Evolutionary conservation across 1,284 basidiomycete genomes (phyloP).

Genomic region (Rhodotorula sp.): DNA sequence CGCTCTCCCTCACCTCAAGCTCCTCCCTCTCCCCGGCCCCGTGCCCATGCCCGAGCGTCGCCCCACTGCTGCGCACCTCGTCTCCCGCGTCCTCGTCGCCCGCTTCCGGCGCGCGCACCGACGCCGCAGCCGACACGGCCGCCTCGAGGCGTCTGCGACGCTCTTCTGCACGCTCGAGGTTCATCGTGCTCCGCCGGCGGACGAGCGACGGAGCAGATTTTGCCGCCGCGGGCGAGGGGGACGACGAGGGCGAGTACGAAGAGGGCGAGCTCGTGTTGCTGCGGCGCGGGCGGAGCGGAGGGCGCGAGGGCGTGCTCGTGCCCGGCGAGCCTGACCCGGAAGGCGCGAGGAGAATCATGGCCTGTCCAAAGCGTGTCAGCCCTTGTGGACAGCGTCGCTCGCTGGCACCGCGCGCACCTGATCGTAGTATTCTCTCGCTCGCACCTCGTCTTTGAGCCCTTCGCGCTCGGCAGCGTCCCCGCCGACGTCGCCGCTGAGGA

Average conservation of each 20-base stretch:
- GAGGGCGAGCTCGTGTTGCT: too few relatives aligned
- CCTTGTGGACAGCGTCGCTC: too few relatives aligned
- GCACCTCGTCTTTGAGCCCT: background rate
- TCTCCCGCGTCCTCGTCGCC: background rate
- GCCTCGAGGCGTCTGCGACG: background rate
- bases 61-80: background rate
- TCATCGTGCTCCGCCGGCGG: background rate
- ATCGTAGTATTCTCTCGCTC: background rate
- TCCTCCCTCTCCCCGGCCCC: background rate
- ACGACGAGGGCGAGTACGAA: background rate
- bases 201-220: background rate
- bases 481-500: background rate
- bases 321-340: background rate
- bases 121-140: background rate
- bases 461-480: background rate
- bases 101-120: background rate
- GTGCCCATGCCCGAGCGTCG: background rate
- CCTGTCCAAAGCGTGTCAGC: background rate
- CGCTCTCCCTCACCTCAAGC: background rate
- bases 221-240: background rate
- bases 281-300: background rate
- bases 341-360: background rate
- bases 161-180: background rate
- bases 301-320: background rate
- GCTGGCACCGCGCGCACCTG: background rate